phyloP scores from a whole-genome alignment of 768 basidiomycete species.

The Suillus spraguei region DNA sequence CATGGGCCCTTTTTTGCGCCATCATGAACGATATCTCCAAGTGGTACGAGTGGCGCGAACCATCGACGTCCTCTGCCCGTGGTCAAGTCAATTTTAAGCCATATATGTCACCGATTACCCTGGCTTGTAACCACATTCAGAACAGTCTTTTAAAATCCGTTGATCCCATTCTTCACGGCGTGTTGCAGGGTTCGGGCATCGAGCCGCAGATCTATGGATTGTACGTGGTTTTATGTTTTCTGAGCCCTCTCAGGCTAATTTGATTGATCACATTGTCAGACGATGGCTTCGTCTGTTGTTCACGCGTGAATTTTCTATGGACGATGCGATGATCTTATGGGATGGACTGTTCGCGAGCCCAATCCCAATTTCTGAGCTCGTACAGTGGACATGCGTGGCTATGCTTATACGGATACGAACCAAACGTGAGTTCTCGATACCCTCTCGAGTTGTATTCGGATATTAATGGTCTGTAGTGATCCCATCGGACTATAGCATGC shows the following conservation, averaged over 20 bases:
- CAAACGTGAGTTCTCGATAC: constrained; percentile 57
- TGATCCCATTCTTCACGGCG: constrained; percentile 78
- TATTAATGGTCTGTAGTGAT: constrained; percentile 60
- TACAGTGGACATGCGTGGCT: constrained; percentile 87
- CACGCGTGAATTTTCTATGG: constrained; percentile 86
- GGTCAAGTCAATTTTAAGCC: constrained; percentile 53
- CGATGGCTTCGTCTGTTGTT: constrained; percentile 95
- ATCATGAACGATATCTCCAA: constrained; percentile 80
- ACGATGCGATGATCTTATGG: constrained; percentile 88
- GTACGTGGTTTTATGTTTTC: constrained; percentile 46
- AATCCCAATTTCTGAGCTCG: constrained; percentile 71
- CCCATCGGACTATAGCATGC: constrained; percentile 81
- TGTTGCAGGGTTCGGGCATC: constrained; percentile 77
- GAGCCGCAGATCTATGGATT: constrained; percentile 98
- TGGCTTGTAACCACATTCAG: constrained; percentile 81
- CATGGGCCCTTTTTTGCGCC: constrained; percentile 78
- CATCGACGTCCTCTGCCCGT: constrained; percentile 36
- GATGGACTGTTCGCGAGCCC: constrained; percentile 90
- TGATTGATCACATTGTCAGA: constrained; percentile 39
- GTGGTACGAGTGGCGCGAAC: constrained; percentile 79
- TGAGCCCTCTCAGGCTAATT: constrained; percentile 12
- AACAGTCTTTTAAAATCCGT: constrained; percentile 68
- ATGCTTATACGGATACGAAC: constrained; percentile 96
- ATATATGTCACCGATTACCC: constrained; percentile 83
- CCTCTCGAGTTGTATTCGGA: constrained; percentile 3